Evolutionary conservation across 1,139 yeast genomes (phyloP).

Genomic region (Yamadazyma spencermartinsiae): DNA sequence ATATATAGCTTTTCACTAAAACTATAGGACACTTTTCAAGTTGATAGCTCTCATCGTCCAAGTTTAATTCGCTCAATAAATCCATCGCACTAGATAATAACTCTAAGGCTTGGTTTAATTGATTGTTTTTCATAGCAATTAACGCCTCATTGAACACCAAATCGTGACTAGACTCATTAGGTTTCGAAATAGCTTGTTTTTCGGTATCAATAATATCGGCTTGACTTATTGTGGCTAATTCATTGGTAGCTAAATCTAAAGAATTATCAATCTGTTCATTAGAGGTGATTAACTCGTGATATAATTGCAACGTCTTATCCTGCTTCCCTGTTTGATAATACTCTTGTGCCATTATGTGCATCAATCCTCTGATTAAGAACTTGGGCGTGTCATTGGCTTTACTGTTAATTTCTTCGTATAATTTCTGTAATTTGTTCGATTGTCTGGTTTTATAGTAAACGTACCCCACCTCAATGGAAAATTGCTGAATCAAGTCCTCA

Average conservation of each 20-base stretch:
- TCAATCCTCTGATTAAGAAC: conserved; percentile 48
- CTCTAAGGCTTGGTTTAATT: conserved; percentile 43
- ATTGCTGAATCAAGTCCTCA: conserved; percentile 30
- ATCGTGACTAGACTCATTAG: conserved; percentile 31
- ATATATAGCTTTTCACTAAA: conserved; percentile 69
- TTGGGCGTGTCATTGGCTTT: conserved; percentile 21
- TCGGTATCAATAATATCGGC: conserved; percentile 19
- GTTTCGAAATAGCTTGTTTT: neutral
- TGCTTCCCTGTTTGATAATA: conserved; percentile 67
- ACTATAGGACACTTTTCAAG: conserved; percentile 62
- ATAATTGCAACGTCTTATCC: conserved; percentile 53
- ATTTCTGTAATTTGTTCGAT: conserved; percentile 38
- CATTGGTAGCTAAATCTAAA: conserved; percentile 67
- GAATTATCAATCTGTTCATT: conserved; percentile 34
- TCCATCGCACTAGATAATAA: conserved; percentile 53
- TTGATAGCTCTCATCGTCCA: conserved; percentile 37
- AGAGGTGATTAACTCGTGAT: conserved; percentile 49
- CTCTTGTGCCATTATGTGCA: conserved; percentile 82
- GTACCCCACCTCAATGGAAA: conserved; percentile 64
- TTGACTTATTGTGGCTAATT: conserved; percentile 68
- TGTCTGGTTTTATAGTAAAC: conserved; percentile 66
- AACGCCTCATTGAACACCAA: conserved; percentile 67
- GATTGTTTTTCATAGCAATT: conserved; percentile 47
- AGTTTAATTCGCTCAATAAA: conserved; percentile 41
- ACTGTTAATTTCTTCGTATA: conserved; percentile 31